Evolutionary conservation across 129 eudicot genomes (phyloP), one percentile per base, ranked within the genome.

Genomic region (Smallanthus sonchifolius): DNA sequence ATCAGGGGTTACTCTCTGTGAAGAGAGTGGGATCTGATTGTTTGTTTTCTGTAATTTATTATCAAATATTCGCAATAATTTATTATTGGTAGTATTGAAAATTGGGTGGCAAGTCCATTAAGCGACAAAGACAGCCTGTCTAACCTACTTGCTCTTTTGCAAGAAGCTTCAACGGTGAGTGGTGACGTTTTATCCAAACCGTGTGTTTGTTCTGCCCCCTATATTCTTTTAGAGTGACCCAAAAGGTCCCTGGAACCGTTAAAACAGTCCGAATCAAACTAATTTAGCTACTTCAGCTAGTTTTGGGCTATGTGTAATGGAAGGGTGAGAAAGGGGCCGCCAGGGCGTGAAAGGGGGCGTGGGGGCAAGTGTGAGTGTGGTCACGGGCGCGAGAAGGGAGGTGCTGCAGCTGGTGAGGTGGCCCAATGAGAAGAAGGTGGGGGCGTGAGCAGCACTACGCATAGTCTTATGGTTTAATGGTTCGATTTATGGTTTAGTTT

Each of bases 61-160:
- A 20, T 55, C 35, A 55, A 28, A 64, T 36, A 7, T 2, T 36
- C 2, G 17, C 5, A 62, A 35, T 37, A 34, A 37, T 64, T 17
- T 24, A 24, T 6, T 37, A 28, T 14, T 3, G 43, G 28, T 3
- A 64, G 9, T 7, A 6, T 37, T 17, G 47, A 16, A 64, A 39
- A 65, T 40, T 66, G 17, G 71, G 54, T 66, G 54, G 81, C 64
- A 44, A 68, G 87, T 67, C 79, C 74, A 49, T 81, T 34, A 81
- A 62, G 59, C 54, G 84, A 81, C 88, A 78, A 81, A 44, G 86
- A 86, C 91, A 75, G 78, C 4, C 91, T 83, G 84, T 81, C 88
- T 74, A 69, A 73, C 45, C 13, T 7, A 38, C 2, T 35, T 54
- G 66, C 65, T 55, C 52, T 55, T 72, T 72, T 43, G 55, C 57